Conservation (phyloP, 164 flowering plant species). For the Magnolia kwangsiensis region DNA sequence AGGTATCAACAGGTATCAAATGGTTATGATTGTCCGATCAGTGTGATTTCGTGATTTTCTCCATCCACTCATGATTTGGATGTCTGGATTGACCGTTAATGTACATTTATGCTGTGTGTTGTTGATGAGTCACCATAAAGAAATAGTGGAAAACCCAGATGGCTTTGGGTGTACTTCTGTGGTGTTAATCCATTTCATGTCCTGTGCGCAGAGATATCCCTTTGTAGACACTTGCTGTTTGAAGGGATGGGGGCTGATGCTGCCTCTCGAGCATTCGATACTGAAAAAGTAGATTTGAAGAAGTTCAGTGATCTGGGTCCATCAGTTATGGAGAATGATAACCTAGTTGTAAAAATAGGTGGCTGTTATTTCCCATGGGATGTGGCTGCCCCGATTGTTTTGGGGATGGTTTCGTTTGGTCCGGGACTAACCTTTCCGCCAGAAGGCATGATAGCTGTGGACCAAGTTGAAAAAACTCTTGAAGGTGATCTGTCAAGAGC, state of each 20-base stretch:
- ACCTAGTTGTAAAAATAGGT: conserved; percentile 41
- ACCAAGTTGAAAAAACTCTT: conserved; percentile 31
- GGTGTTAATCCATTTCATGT: conserved; percentile 4
- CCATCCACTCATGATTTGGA: no score
- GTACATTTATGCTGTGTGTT: neutral
- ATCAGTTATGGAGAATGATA: conserved; percentile 34
- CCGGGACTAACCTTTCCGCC: conserved; percentile 26
- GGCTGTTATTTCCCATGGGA: conserved; percentile 46
- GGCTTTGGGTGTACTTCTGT: neutral
- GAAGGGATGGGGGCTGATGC: conserved; percentile 59
- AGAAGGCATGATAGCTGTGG: conserved; percentile 45
- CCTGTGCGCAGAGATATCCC: conserved; percentile 45
- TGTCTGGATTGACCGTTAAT: no score
- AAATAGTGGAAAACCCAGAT: neutral
- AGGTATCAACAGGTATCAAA: no score
- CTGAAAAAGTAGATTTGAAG: conserved; percentile 42
- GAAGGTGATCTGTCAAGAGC: conserved; percentile 37
- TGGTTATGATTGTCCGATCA: neutral
- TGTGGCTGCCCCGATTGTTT: conserved; percentile 40
- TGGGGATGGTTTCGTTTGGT: conserved; percentile 39
- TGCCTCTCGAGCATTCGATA: conserved; percentile 56
- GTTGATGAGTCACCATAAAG: neutral
- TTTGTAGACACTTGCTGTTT: conserved; percentile 47
- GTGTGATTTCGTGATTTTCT: neutral
- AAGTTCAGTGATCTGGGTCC: conserved; percentile 40